Base-by-base conservation (phyloP, 768 basidiomycete species). In the Boletus pseudopeckii region DNA sequence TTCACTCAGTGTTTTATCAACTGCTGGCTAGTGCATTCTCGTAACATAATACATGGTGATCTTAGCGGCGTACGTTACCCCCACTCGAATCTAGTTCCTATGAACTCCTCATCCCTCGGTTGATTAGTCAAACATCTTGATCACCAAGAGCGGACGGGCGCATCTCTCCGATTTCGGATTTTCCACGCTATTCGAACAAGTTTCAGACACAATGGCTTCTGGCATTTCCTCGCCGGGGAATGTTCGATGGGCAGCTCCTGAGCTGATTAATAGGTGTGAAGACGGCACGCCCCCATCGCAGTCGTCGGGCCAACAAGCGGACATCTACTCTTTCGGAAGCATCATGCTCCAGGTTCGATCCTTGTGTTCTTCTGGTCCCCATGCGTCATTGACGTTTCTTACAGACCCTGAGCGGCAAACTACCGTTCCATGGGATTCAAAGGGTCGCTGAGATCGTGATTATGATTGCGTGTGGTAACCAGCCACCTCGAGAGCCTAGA, bases 31-130 rank as follows among this genome's bases (percentile, higher is more conserved):
- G 62, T 68, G 46, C 62, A 63, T 41, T 36, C 59, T 14, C 44
- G 54, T 67, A 26, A 54, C n/a, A 15, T 65, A 22, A 62, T 74
- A 22, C 76, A 77, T 28, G 75, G 76, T 4, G 76, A 77, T 43
- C 45, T 77, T 17, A 75, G 75, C 54, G 69, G 73, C 9, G 76
- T 58, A 45, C 4, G 61, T 68, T 14, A 11, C 17, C 32, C 28
- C 5, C 26, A 0, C 20, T 22, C n/a, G 14, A 33, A 32, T 45
- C 11, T 7, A 11, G 8, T 38, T 26, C 14, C 8, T 39, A 34
- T 4, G 3, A 28, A 32, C 33, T 10, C 7, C 43, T 64, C 14
- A 62, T 49, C 14, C 0, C 1, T 41, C 32, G 4, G 4, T 10
- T 14, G 36, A 34, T 33, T 50, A 68, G 67, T 54, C 55, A 6